phyloP scores from a whole-genome alignment of 2,329 filamentous ascomycete species.

The Colletotrichum sp. region DNA sequence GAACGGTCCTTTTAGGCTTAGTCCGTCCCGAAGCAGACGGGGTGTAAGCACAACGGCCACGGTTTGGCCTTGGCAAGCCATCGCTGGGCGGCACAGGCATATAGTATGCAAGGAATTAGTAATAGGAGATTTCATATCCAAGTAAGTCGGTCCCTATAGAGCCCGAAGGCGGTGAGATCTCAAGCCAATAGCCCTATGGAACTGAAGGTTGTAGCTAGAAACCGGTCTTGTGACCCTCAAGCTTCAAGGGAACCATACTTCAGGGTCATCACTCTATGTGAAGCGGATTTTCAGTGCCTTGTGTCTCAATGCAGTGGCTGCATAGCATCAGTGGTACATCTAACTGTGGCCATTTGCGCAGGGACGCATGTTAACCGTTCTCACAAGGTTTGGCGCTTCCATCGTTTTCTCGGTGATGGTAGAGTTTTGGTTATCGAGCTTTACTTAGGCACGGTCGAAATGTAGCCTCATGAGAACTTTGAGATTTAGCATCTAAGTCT shows the following conservation, averaged over 20 bases:
- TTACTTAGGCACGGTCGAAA: fast-evolving
- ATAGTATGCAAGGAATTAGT: not conserved
- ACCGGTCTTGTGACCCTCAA: not conserved
- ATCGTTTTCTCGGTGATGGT: not conserved
- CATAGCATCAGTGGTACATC: not conserved
- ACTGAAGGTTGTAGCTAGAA: not conserved
- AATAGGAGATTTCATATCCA: not conserved
- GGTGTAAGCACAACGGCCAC: not conserved
- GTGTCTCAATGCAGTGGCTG: fast-evolving
- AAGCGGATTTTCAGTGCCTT: not conserved
- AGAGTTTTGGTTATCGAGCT: fast-evolving
- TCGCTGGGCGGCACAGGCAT: not conserved
- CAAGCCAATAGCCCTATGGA: not conserved
- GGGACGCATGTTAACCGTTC: not conserved
- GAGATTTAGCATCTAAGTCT: not conserved
- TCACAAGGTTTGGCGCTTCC: not conserved
- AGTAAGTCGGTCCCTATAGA: fast-evolving
- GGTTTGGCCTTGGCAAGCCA: not conserved
- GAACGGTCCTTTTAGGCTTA: not conserved
- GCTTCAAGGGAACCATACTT: not conserved
- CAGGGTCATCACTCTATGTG: not conserved
- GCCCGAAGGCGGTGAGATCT: not conserved
- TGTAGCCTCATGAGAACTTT: not conserved
- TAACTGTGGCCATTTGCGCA: fast-evolving
- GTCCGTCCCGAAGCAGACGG: not conserved